These are phyloP conservation scores for Megacollybia platyphylla DNA, from an alignment of 1,284 basidiomycete species.

Conservation along the genomic window DNA sequence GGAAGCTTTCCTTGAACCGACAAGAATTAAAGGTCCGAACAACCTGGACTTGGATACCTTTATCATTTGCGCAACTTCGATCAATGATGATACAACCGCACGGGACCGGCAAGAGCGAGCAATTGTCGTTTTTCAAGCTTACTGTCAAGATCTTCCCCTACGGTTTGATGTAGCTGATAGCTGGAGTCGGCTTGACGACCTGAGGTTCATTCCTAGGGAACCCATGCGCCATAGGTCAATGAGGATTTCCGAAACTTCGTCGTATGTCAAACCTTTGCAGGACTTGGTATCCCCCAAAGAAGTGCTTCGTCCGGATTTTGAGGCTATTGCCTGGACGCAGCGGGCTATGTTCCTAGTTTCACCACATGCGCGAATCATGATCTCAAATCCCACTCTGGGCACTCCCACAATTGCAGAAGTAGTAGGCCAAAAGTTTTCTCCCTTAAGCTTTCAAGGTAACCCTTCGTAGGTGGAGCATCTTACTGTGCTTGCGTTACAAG, in stretches of 20 bases:
- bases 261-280: conserved; percentile 14
- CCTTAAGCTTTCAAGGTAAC: neutral
- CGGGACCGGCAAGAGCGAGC: conserved; percentile 13
- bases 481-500: conserved; percentile 12
- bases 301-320: conserved; percentile 20
- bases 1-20: conserved; percentile 9
- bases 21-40: conserved; percentile 16
- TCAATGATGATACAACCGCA: conserved; percentile 9
- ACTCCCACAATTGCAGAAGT: conserved; percentile 24
- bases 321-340: conserved; percentile 31
- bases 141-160: conserved; percentile 18
- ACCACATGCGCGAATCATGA: conserved; percentile 16
- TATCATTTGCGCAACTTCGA: conserved; percentile 16
- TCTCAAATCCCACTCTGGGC: conserved; percentile 22
- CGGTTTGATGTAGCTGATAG: conserved; percentile 8
- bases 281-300: conserved; percentile 21
- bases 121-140: conserved; percentile 18
- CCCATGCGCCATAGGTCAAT: conserved; percentile 7
- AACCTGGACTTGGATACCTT: conserved; percentile 19
- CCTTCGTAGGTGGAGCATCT: conserved; percentile 23
- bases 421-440: conserved; percentile 16
- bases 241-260: conserved; percentile 4
- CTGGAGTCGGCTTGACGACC: conserved; percentile 19
- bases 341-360: conserved; percentile 17
- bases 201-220: conserved; percentile 25